These are phyloP conservation scores for Viscum album DNA, from an alignment of 177 flowering plant species.

Conservation along the genomic window DNA sequence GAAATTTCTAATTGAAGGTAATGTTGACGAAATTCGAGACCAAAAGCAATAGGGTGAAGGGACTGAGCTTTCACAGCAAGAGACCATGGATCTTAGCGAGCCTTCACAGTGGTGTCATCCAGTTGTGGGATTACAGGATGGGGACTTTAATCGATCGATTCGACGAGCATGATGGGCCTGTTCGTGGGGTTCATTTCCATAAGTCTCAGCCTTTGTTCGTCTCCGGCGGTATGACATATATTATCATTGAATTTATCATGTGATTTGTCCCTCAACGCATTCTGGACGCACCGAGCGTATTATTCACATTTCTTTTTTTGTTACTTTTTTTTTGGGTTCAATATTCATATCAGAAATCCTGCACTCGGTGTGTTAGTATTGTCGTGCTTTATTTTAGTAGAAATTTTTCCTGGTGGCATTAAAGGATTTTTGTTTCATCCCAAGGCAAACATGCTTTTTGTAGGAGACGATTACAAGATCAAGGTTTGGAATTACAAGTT, in stretches of 20 bases:
- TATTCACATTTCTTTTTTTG: background rate
- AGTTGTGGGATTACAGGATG: constrained; percentile 27
- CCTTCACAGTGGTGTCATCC: constrained; percentile 25
- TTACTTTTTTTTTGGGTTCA: no score
- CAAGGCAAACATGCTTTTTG: background rate
- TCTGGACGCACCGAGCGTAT: background rate
- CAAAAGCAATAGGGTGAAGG: constrained; percentile 26
- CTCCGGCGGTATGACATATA: constrained; percentile 17
- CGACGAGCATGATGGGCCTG: constrained; percentile 28
- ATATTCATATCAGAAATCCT: no score
- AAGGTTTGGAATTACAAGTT: constrained; percentile 27
- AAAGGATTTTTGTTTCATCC: background rate
- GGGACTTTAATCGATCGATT: constrained; percentile 24
- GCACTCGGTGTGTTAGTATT: no score
- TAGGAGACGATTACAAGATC: constrained; percentile 27
- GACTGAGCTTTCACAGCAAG: constrained; percentile 25
- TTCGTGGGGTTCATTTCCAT: constrained; percentile 25
- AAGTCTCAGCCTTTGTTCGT: constrained; percentile 24
- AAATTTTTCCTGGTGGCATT: background rate
- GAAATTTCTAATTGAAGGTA: background rate
- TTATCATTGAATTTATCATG: no score
- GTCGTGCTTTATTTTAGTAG: no score
- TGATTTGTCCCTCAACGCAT: background rate
- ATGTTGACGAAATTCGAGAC: constrained; percentile 30
- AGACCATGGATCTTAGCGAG: constrained; percentile 30